A percentile compares a stretch with the other conserved stretches of the same genome.
Conservation (phyloP, 306 rosid species). For the Fagus sylvatica region DNA sequence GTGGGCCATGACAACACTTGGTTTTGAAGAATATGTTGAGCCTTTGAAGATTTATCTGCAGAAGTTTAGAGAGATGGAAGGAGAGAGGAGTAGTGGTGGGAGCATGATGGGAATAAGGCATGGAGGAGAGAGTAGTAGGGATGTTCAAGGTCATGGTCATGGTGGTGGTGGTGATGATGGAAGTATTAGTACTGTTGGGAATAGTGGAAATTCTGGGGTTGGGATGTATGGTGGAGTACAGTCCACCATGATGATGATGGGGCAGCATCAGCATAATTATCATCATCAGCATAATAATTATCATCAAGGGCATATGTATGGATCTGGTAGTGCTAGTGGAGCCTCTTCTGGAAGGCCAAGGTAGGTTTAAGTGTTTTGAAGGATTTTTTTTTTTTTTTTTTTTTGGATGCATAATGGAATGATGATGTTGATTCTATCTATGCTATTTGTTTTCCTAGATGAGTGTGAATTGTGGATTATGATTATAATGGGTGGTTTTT, state of each 20-base stretch:
- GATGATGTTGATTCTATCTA: neutral
- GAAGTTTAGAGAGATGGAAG: constrained; percentile 55
- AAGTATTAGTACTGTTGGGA: neutral
- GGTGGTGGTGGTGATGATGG: neutral
- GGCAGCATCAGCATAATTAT: constrained; percentile 28
- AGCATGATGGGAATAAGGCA: constrained; percentile 6
- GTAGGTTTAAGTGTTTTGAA: neutral
- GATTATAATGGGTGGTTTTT: neutral
- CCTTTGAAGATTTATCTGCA: constrained; percentile 57
- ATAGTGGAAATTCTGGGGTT: constrained; percentile 6
- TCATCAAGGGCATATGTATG: constrained; percentile 40
- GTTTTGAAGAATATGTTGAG: constrained; percentile 58
- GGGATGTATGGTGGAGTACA: constrained; percentile 23
- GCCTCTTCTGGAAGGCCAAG: constrained; percentile 41
- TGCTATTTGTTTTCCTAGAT: neutral
- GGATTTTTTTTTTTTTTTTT: neutral
- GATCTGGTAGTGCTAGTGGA: constrained; percentile 52
- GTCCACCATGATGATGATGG: constrained; percentile 44
- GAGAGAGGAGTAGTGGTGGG: constrained; percentile 36
- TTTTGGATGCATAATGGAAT: neutral
- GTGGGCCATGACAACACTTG: constrained; percentile 65
- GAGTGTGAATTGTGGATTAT: neutral
- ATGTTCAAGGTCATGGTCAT: no score
- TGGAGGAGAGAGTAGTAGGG: neutral
- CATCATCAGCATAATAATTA: constrained; percentile 23